These are phyloP conservation scores for Zygosaccharomyces kombuchaensis DNA, from an alignment of 805 yeast genomes.

Conservation along the genomic window DNA sequence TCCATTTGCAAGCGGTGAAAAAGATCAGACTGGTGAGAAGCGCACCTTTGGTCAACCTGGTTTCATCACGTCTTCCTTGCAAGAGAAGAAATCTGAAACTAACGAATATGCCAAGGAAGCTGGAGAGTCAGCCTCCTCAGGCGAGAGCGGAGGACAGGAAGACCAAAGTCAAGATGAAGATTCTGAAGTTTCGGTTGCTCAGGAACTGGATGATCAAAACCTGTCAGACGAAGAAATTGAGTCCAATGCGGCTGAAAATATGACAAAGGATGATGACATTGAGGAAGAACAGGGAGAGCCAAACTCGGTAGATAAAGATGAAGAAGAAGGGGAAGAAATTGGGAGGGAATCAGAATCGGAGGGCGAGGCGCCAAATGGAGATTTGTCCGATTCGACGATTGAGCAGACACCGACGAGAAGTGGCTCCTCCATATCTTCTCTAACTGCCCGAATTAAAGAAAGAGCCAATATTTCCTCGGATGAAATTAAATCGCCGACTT, in stretches of 20 bases:
- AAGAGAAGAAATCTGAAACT: background rate
- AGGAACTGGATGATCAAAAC: background rate
- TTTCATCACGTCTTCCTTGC: no score
- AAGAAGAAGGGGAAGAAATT: background rate
- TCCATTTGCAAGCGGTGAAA: background rate
- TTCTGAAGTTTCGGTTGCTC: background rate
- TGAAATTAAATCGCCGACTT: slow-evolving; percentile 7
- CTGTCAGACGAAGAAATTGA: background rate
- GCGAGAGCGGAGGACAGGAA: no score
- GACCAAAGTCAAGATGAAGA: background rate
- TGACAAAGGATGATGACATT: background rate
- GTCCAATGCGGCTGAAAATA: background rate
- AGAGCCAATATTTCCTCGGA: slow-evolving; percentile 22
- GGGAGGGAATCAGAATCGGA: background rate
- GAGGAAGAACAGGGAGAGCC: slow-evolving; percentile 4
- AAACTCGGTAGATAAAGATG: background rate
- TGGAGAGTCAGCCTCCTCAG: no score
- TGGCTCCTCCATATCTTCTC: slow-evolving; percentile 18
- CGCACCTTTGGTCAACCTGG: no score
- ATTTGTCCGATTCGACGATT: slow-evolving; percentile 22
- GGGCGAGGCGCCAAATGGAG: background rate
- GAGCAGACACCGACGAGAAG: slow-evolving; percentile 19
- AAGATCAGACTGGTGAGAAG: no score
- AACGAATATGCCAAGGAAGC: background rate
- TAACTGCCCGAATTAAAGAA: slow-evolving; percentile 29